phyloP scores from a whole-genome alignment of 208 protist species.

The Naegleria lovaniensis region DNA sequence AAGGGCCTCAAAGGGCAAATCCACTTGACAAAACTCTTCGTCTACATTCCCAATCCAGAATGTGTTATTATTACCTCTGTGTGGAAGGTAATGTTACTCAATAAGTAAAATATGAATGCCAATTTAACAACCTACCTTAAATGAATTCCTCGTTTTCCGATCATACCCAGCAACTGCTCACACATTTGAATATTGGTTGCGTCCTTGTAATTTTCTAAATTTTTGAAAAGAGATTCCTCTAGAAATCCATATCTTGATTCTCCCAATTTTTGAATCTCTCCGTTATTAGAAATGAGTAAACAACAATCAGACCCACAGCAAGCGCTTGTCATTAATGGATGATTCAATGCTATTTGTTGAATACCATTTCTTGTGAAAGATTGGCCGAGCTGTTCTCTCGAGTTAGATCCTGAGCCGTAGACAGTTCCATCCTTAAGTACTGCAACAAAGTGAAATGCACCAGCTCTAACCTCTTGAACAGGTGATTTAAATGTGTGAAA shows the following conservation, averaged over 20 bases:
- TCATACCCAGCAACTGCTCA: background rate
- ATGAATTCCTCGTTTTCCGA: background rate
- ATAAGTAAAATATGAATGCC: background rate
- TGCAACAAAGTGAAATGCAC: background rate
- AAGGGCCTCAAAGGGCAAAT: background rate
- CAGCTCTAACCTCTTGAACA: background rate
- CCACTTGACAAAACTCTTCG: background rate
- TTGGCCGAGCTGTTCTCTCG: background rate
- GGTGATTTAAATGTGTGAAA: background rate
- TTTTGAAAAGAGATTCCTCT: background rate
- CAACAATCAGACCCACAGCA: background rate
- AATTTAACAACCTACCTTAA: background rate
- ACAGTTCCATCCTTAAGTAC: background rate
- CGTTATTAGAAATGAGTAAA: background rate
- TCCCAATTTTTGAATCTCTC: background rate
- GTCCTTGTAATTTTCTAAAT: background rate
- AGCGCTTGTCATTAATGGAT: background rate
- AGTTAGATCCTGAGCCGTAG: background rate
- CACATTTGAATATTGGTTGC: background rate
- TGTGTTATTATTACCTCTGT: background rate
- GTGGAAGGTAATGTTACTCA: background rate
- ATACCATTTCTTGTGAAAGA: background rate
- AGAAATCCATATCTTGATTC: background rate
- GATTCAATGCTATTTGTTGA: background rate
- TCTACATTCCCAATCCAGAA: background rate